These are phyloP conservation scores for Combretum micranthum DNA, from an alignment of 345 rosid genomes.

Conservation along the genomic window DNA sequence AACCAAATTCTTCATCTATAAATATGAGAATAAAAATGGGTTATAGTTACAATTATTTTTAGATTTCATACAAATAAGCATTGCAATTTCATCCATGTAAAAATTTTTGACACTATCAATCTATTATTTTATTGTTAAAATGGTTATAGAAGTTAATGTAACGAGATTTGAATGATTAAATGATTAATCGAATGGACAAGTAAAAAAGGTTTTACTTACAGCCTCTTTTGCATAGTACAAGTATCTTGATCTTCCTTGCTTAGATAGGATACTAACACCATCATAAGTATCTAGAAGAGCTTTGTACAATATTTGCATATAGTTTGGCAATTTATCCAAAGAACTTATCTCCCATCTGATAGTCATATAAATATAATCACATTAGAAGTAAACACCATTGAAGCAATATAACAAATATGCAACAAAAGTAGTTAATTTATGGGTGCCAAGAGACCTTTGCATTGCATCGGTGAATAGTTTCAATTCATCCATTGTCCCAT, in stretches of 20 bases:
- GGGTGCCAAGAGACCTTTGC: neutral
- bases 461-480: neutral
- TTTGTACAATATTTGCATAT: neutral
- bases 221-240: neutral
- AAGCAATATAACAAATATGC: too few species aligned
- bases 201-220: neutral
- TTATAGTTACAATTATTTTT: too few species aligned
- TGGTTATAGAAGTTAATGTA: too few species aligned
- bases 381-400: too few species aligned
- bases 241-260: slow-evolving; percentile 3
- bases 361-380: too few species aligned
- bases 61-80: too few species aligned
- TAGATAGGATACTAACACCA: neutral
- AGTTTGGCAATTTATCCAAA: slow-evolving; percentile 2
- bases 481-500: slow-evolving; percentile 4
- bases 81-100: too few species aligned
- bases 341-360: slow-evolving; percentile 3
- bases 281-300: neutral
- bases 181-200: neutral
- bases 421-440: neutral
- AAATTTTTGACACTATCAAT: too few species aligned
- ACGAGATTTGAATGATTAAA: neutral
- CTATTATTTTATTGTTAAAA: neutral
- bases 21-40: neutral
- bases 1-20: neutral